Evolutionary conservation across 2,329 filamentous ascomycete genomes (phyloP).

Genomic region (Aspergillus uvarum): DNA sequence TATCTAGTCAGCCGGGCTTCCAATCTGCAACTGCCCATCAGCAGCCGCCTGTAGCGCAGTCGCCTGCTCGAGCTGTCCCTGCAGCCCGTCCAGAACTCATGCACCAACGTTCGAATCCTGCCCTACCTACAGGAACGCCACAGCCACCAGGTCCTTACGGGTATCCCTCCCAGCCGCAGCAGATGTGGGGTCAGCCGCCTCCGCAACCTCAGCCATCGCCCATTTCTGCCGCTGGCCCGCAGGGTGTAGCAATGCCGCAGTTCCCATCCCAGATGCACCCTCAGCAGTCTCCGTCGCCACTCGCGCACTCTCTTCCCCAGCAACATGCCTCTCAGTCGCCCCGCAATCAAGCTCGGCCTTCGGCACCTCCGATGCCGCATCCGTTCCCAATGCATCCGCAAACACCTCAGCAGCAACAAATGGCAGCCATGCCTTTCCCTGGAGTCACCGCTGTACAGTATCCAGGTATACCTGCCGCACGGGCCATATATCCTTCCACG

Average conservation of each 20-base stretch:
- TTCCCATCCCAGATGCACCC: slow-evolving; percentile 42
- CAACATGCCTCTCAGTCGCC: slow-evolving; percentile 45
- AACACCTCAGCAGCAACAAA: slow-evolving; percentile 33
- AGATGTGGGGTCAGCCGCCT: slow-evolving; percentile 65
- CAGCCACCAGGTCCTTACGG: slow-evolving; percentile 49
- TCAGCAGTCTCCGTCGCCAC: slow-evolving; percentile 37
- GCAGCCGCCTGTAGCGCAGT: slow-evolving; percentile 56
- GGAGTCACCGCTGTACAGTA: slow-evolving; percentile 34
- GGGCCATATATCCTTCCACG: slow-evolving; percentile 40
- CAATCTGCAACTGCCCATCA: slow-evolving; percentile 57
- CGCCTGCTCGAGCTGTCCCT: slow-evolving; percentile 69
- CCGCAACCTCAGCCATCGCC: slow-evolving; percentile 65
- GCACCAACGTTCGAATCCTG: slow-evolving; percentile 63
- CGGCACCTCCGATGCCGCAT: slow-evolving; percentile 39
- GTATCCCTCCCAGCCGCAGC: slow-evolving; percentile 62
- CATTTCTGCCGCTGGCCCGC: slow-evolving; percentile 40
- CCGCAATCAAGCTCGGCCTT: slow-evolving; percentile 40
- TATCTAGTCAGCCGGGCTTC: slow-evolving; percentile 60
- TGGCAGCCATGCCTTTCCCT: slow-evolving; percentile 40
- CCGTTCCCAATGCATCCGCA: slow-evolving; percentile 40
- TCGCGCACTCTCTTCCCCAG: slow-evolving; percentile 34
- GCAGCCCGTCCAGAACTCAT: slow-evolving; percentile 62
- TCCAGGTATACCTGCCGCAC: slow-evolving; percentile 32
- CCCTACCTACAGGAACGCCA: slow-evolving; percentile 52
- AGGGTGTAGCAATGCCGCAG: slow-evolving; percentile 43